These are phyloP conservation scores for Nitzschia sp. DNA, from an alignment of 108 stramenopile genomes.

Conservation along the genomic window DNA sequence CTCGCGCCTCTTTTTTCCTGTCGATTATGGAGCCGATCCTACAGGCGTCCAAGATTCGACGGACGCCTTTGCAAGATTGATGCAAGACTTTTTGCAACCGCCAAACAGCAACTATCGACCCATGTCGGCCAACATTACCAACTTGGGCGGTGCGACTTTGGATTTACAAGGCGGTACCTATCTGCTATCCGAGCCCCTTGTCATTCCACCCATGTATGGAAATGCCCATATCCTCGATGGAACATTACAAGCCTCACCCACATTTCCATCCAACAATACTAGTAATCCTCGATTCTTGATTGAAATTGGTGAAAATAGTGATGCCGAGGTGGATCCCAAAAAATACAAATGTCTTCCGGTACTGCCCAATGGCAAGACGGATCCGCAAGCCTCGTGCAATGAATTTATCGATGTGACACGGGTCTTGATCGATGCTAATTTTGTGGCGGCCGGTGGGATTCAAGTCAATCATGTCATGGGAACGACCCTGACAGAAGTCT, in stretches of 20 bases:
- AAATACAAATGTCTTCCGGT: neutral
- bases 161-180: slow-evolving; percentile 14
- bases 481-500: slow-evolving; percentile 1
- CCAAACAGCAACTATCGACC: neutral
- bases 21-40: slow-evolving; percentile 13
- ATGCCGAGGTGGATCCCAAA: too few species aligned
- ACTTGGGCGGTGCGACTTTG: slow-evolving; percentile 8
- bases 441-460: slow-evolving; percentile 14
- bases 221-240: slow-evolving; percentile 15
- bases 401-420: neutral
- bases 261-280: slow-evolving; percentile 1
- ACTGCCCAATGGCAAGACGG: neutral
- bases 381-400: slow-evolving; percentile 12
- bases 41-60: slow-evolving; percentile 4
- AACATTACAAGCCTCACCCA: neutral
- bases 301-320: slow-evolving; percentile 15
- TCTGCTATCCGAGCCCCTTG: neutral
- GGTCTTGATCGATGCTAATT: slow-evolving; percentile 14
- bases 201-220: slow-evolving; percentile 16
- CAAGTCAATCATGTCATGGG: slow-evolving; percentile 11
- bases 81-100: neutral
- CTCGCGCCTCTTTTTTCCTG: neutral
- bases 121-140: slow-evolving; percentile 9
- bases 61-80: neutral
- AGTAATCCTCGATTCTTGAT: slow-evolving; percentile 14